Evolutionary conservation across 257 asterid genomes (phyloP), one percentile per base, ranked within the genome.

Genomic region (Echites panduratus): DNA sequence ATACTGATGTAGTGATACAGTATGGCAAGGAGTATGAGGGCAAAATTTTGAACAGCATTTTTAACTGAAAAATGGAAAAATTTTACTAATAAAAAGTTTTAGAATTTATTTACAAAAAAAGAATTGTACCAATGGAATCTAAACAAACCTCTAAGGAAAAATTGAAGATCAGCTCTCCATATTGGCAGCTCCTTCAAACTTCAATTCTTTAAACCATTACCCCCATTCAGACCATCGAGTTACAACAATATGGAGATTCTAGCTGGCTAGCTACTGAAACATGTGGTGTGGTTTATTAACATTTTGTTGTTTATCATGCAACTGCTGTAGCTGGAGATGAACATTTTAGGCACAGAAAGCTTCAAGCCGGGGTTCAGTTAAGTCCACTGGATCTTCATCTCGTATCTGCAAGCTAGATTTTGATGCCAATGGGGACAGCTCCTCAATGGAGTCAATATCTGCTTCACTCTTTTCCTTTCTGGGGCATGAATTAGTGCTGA

Each of bases 351-450:
- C 71, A 67, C 89, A 77, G 81, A 94, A 94, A 29, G 90, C 74
- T 81, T 94, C 98, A 53, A 91, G 75, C 40, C 96, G 81, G 22
- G 97, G 98, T 71, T 89, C 96, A 16, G 96, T 88, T 72, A 94
- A 74, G 81, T 94, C 97, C 77, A 91, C 93, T n/a, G 73, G 65
- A 76, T 86, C 96, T 16, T 88, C 96, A 4, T 87, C 96, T 54
- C 66, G 79, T 0, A 79, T 35, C 47, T 76, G 75, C 41, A 77
- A 70, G 57, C 79, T 75, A 13, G 79, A 67, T 70, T 80, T 80
- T 27, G 90, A 73, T 61, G 78, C 41, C 48, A 79, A 76, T 76
- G 81, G 82, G 69, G 83, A 78, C 73, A 85, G 81, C 79, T 80
- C 82, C 53, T 68, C 84, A 11, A 80, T 66, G 32, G 79, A 63